phyloP scores from a whole-genome alignment of 2,329 filamentous ascomycete genomes.

The Trichophyton rubrum region DNA sequence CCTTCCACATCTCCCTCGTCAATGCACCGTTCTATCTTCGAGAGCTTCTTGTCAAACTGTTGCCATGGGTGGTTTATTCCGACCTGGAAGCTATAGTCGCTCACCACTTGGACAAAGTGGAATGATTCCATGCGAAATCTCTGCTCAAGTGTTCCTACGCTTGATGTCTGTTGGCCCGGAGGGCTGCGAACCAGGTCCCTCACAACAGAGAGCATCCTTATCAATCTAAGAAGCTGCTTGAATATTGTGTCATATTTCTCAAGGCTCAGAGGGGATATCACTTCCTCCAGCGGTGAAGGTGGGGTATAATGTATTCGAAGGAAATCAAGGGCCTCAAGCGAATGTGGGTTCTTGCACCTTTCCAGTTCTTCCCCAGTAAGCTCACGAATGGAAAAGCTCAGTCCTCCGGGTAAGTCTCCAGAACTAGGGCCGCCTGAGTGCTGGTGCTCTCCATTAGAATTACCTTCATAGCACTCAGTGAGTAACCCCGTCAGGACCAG shows the following conservation, averaged over 20 bases:
- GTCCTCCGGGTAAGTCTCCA: slow-evolving; percentile 49
- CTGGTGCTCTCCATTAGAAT: slow-evolving; percentile 3
- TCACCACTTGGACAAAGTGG: slow-evolving; percentile 62
- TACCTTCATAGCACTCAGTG: slow-evolving; percentile 53
- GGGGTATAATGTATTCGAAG: slow-evolving; percentile 74
- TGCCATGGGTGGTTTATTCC: slow-evolving; percentile 64
- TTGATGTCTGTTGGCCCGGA: slow-evolving; percentile 17
- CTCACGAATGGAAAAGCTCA: slow-evolving; percentile 76
- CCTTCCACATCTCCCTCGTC: slow-evolving; percentile 34
- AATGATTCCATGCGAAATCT: slow-evolving; percentile 65
- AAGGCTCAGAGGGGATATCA: slow-evolving; percentile 60
- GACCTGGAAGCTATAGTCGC: slow-evolving; percentile 67
- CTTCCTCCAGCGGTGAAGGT: slow-evolving; percentile 54
- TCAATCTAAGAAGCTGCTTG: slow-evolving; percentile 60
- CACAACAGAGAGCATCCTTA: slow-evolving; percentile 67
- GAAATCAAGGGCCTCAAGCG: slow-evolving; percentile 85
- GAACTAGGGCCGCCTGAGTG: slow-evolving; percentile 17
- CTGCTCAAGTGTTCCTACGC: slow-evolving; percentile 33
- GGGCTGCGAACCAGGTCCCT: slow-evolving; percentile 49
- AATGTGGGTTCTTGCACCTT: slow-evolving; percentile 68
- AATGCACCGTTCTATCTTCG: slow-evolving; percentile 49
- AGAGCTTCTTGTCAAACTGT: slow-evolving; percentile 54
- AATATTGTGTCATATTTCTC: slow-evolving; percentile 79
- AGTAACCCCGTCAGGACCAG: slow-evolving; percentile 78
- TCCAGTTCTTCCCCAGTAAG: slow-evolving; percentile 67